Percentiles rank a stretch among this genome's conserved stretches.
Conservation (phyloP, 805 yeast genomes). For the Yamadazyma phyllophila region DNA sequence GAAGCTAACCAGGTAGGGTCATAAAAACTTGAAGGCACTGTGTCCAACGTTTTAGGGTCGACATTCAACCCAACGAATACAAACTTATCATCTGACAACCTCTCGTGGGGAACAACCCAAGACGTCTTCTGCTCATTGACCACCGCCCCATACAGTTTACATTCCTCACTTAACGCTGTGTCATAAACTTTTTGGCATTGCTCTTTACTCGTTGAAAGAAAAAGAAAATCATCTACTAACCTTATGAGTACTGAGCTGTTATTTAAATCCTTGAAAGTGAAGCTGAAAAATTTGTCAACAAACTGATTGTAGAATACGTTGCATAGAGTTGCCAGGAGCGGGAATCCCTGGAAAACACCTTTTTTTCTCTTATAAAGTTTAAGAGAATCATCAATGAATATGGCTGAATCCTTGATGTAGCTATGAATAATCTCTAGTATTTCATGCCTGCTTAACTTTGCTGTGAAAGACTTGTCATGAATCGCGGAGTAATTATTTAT, state of each 20-base stretch:
- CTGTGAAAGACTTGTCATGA: conserved; percentile 24
- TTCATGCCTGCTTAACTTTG: conserved; percentile 40
- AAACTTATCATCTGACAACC: neutral
- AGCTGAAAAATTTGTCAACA: conserved; percentile 36
- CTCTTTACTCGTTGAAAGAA: conserved; percentile 49
- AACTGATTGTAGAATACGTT: conserved; percentile 68
- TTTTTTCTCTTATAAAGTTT: conserved; percentile 40
- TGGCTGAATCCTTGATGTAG: conserved; percentile 54
- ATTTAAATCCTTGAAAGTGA: conserved; percentile 2
- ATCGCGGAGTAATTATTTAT: neutral
- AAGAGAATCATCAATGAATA: conserved; percentile 38
- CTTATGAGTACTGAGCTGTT: conserved; percentile 43
- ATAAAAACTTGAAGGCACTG: neutral
- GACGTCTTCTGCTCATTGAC: conserved; percentile 31
- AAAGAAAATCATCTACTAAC: conserved; percentile 81
- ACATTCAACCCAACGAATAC: conserved; percentile 18
- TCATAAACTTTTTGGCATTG: conserved; percentile 19
- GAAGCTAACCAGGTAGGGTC: conserved; percentile 8
- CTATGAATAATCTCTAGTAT: conserved; percentile 43
- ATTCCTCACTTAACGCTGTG: conserved; percentile 18
- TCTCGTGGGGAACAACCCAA: conserved; percentile 13
- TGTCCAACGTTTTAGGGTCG: conserved; percentile 1
- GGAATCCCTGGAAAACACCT: conserved; percentile 87
- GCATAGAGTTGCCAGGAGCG: conserved; percentile 71
- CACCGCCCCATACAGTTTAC: conserved; percentile 33